Conservation (phyloP, 192 early-diverging fungal species). For the Dissophora globulifera region DNA sequence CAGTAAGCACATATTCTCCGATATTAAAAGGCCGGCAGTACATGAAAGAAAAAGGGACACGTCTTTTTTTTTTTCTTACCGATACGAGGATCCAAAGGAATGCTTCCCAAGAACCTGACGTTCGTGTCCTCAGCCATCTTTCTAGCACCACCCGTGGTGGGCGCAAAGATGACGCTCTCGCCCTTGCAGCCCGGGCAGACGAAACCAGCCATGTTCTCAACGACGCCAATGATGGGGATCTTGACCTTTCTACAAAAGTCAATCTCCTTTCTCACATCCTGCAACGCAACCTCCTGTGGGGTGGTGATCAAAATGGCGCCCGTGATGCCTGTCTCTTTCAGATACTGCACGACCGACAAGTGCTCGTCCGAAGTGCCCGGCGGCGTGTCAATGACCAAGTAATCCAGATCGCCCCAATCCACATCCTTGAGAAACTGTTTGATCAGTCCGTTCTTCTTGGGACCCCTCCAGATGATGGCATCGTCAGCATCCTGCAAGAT, state of each 20-base stretch:
- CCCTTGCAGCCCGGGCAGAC: slow-evolving; percentile 90
- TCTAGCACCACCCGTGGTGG: slow-evolving; percentile 79
- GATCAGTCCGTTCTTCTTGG: slow-evolving; percentile 94
- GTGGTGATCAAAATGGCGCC: slow-evolving; percentile 95
- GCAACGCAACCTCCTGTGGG: slow-evolving; percentile 87
- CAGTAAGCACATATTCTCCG: no score
- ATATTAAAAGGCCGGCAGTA: no score
- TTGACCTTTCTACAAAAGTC: slow-evolving; percentile 95
- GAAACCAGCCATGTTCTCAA: slow-evolving; percentile 99
- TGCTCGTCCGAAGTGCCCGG: slow-evolving; percentile 99
- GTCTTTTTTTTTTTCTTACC: no score
- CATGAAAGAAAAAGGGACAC: no score
- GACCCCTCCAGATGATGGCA: slow-evolving; percentile 95
- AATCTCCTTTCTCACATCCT: slow-evolving; percentile 98
- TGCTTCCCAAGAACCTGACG: slow-evolving; percentile 73
- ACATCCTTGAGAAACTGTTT: slow-evolving; percentile 98
- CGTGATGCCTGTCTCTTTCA: slow-evolving; percentile 80
- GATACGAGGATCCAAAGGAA: slow-evolving; percentile 82
- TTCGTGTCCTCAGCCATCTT: slow-evolving; percentile 72
- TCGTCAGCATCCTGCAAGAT: slow-evolving; percentile 88
- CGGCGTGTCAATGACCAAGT: slow-evolving; percentile 94
- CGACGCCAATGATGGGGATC: slow-evolving; percentile 88
- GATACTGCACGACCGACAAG: slow-evolving; percentile 82
- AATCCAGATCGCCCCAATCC: slow-evolving; percentile 92
- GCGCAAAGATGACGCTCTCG: slow-evolving; percentile 79